A percentile compares a stretch with the other conserved stretches of the same genome.
phyloP scores from a whole-genome alignment of 108 stramenopile genomes.

The Pseudonitzschia multistriata region DNA sequence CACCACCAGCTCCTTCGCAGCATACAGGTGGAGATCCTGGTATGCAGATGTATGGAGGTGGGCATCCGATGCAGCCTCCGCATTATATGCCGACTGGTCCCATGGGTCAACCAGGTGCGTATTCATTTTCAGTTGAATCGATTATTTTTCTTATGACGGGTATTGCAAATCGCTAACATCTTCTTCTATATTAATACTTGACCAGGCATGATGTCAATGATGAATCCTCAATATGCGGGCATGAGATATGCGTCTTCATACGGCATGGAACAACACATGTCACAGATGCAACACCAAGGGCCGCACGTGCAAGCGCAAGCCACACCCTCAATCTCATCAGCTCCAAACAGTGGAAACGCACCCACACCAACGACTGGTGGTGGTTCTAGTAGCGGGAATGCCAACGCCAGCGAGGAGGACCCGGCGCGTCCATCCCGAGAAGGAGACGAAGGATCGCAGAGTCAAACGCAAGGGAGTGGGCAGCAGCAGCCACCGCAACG shows the following conservation, averaged over 20 bases:
- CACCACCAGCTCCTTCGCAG: conserved; percentile 19
- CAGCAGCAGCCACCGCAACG: conserved; percentile 33
- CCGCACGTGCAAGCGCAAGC: conserved; percentile 36
- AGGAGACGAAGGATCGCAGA: conserved; percentile 17
- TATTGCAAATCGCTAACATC: neutral
- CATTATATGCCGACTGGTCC: conserved; percentile 44
- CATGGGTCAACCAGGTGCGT: conserved; percentile 42
- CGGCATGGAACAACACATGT: conserved; percentile 45
- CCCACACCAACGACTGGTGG: conserved; percentile 23
- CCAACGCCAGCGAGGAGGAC: conserved; percentile 8
- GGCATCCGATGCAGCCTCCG: conserved; percentile 38
- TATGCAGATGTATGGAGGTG: conserved; percentile 35
- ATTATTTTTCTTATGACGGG: neutral
- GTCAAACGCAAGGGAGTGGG: conserved; percentile 24
- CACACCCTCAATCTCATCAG: conserved; percentile 9
- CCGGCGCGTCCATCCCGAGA: neutral
- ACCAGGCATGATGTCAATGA: conserved; percentile 77
- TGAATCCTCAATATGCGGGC: conserved; percentile 54
- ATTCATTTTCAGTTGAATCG: conserved; percentile 12
- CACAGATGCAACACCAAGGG: conserved; percentile 39
- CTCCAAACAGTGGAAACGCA: conserved; percentile 28
- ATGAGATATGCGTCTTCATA: conserved; percentile 48
- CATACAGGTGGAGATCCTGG: conserved; percentile 22
- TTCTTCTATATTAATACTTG: neutral
- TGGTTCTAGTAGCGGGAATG: conserved; percentile 1